phyloP scores from a whole-genome alignment of 2,329 filamentous ascomycete species.

The Pyricularia pennisetigena region DNA sequence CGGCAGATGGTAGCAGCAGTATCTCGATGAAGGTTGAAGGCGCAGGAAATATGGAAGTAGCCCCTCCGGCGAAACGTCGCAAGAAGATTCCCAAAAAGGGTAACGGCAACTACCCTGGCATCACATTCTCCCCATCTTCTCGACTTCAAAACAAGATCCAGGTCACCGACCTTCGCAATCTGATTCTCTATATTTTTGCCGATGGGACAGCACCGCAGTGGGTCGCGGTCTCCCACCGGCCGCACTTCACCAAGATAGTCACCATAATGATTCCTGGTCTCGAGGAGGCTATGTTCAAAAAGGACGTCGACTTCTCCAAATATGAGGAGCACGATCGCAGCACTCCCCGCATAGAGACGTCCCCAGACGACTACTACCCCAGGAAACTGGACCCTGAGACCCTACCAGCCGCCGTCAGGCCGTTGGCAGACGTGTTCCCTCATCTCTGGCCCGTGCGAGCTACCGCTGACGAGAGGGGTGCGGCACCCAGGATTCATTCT shows the following conservation, averaged over 20 bases:
- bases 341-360: conserved; percentile 20
- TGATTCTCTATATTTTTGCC: conserved; percentile 57
- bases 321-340: conserved; percentile 28
- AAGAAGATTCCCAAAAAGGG: conserved; percentile 51
- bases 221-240: conserved; percentile 52
- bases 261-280: conserved; percentile 86
- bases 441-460: conserved; percentile 85
- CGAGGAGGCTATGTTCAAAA: conserved; percentile 81
- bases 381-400: conserved; percentile 38
- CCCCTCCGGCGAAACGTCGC: conserved; percentile 43
- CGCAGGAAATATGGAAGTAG: conserved; percentile 35
- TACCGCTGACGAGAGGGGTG: conserved; percentile 63
- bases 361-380: conserved; percentile 52
- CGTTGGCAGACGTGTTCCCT: conserved; percentile 72
- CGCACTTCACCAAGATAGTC: conserved; percentile 68
- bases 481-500: conserved; percentile 71
- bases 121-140: conserved; percentile 46
- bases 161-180: conserved; percentile 50
- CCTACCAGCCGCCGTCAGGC: conserved; percentile 45
- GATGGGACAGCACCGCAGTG: conserved; percentile 56
- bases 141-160: conserved; percentile 53
- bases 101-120: conserved; percentile 47
- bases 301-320: conserved; percentile 36
- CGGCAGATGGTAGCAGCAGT: not conserved
- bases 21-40: conserved; percentile 17